Evolutionary conservation across 495 filamentous ascomycete species (phyloP).

Genomic region (Hyaloscypha bicolor): DNA sequence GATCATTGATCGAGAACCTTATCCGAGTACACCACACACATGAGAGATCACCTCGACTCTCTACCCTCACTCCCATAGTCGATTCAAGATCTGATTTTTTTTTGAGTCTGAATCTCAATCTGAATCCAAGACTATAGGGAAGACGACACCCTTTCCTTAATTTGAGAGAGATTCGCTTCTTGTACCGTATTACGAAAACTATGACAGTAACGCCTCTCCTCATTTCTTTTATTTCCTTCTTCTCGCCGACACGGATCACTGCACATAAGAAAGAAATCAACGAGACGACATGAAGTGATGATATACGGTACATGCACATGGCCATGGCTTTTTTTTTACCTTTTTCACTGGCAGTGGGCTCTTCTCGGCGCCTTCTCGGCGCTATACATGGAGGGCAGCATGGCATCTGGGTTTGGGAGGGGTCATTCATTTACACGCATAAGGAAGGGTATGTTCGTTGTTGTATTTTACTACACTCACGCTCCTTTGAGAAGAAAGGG

Average conservation of each 20-base stretch:
- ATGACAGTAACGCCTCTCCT: constrained; percentile 9
- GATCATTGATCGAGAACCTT: background rate
- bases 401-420: background rate
- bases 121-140: background rate
- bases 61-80: background rate
- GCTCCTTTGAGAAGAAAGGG: background rate
- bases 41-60: background rate
- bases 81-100: background rate
- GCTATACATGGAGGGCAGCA: background rate
- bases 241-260: background rate
- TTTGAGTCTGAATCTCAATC: background rate
- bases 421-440: background rate
- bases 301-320: background rate
- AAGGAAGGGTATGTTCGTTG: background rate
- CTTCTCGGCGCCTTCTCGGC: background rate
- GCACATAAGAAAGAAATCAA: background rate
- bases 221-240: background rate
- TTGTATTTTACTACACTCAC: background rate
- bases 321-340: background rate
- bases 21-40: background rate
- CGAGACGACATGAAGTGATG: background rate
- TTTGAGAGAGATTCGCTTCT: background rate
- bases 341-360: too few relatives aligned
- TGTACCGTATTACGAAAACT: constrained; percentile 13
- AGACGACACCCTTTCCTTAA: background rate